These are phyloP conservation scores for Macrolepiota fuliginosa DNA, from an alignment of 768 basidiomycete species.

Conservation along the genomic window DNA sequence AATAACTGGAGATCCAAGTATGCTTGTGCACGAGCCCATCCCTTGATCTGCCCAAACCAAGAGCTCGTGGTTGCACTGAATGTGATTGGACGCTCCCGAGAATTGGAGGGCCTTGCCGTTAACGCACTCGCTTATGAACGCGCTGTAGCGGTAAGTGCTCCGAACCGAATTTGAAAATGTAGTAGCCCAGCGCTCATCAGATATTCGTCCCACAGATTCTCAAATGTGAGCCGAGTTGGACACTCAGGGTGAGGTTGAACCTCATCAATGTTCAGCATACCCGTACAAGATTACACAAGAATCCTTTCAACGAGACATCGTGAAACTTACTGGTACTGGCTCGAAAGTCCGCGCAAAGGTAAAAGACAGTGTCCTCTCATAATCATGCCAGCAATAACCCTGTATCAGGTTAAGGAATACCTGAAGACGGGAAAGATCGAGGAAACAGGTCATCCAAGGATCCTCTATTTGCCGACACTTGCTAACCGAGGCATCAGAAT, in stretches of 20 bases:
- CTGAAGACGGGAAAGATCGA: conserved; percentile 49
- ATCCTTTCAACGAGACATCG: conserved; percentile 35
- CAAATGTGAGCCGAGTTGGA: conserved; percentile 23
- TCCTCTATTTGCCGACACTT: background rate
- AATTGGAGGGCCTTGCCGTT: conserved; percentile 63
- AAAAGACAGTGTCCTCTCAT: background rate
- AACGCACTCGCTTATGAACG: conserved; percentile 73
- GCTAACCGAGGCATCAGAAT: conserved; percentile 31
- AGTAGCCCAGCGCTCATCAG: too few species aligned
- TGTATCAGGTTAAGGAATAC: conserved; percentile 60
- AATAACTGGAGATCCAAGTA: conserved; percentile 42
- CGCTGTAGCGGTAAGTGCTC: conserved; percentile 58
- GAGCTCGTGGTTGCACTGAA: conserved; percentile 54
- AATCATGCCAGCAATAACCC: background rate
- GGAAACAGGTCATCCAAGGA: conserved; percentile 37
- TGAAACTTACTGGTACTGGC: conserved; percentile 47
- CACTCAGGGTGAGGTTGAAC: background rate
- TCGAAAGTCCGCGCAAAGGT: conserved; percentile 51
- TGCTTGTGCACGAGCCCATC: conserved; percentile 62
- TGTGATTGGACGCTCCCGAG: conserved; percentile 53
- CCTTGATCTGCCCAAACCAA: conserved; percentile 71
- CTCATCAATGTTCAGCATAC: conserved; percentile 37
- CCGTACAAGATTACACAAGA: conserved; percentile 39
- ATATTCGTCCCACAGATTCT: conserved; percentile 20
- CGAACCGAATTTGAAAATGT: background rate